Base-by-base conservation (phyloP, 306 rosid species). In the Quercus cerris region DNA sequence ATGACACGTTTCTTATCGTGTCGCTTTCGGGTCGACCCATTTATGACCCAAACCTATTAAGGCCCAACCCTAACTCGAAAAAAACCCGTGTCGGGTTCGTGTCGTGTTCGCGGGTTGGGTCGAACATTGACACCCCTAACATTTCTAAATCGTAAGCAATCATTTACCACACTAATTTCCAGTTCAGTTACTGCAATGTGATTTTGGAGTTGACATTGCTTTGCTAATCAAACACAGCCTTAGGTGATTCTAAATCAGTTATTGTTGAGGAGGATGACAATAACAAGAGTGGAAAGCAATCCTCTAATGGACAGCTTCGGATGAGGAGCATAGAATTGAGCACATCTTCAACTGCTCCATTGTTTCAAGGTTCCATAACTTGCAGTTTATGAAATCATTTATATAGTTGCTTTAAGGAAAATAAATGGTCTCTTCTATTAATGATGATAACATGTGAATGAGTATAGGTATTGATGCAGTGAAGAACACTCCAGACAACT, bases 141-240 rank as follows among this genome's bases (percentile, higher is more conserved):
- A 54, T 88, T 61, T 80, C 76, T 92, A 56, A 86, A 80, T 41
- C 90, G 99, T 92, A 86, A 87, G 97, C 41, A 28, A 13, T 56
- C 33, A 76, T 18, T 67, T 78, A 15, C 30, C 49, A 57, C 17
- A 11, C 73, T 85, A 23, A 46, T 71, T 10, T 49, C 22, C 31
- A 22, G 44, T 67, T 73, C 44, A 62, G 5, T 31, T 73, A 12
- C 17, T 15, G 19, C 23, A 51, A 23, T 25, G 70, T 13, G 51
- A 52, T 55, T 54, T 31, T 5, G 23, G 61, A 41, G 66, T 56
- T 76, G 17, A 82, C 56, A 71, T 61, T 54, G 56, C 63, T 35
- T 77, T 72, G 19, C 38, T 5, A 62, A 71, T 52, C 31, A 73
- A 78, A 77, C 77, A 78, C 91, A 89, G 94, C 97, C 62, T 84